Percentiles rank a stretch among this genome's conserved stretches.
Evolutionary conservation across 2,329 filamentous ascomycete genomes (phyloP).

Genomic region (Fusarium nodosum): DNA sequence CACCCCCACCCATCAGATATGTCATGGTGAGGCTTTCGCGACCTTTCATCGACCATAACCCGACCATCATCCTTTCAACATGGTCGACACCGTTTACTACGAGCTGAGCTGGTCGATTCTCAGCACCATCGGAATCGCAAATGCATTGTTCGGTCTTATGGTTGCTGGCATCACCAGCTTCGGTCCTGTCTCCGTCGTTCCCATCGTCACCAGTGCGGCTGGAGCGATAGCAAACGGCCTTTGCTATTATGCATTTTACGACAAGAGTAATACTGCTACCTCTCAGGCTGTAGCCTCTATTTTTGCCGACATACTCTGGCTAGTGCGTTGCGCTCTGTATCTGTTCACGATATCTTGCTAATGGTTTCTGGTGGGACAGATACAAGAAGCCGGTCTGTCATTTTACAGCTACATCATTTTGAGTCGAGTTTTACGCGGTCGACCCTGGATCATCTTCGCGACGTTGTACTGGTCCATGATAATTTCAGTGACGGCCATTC

Average conservation of each 20-base stretch:
- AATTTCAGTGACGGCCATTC: slow-evolving; percentile 63
- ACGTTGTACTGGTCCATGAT: slow-evolving; percentile 70
- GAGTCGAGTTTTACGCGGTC: slow-evolving; percentile 62
- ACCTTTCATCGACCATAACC: not conserved
- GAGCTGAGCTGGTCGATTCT: slow-evolving; percentile 62
- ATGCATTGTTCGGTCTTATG: slow-evolving; percentile 56
- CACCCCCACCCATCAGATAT: not conserved
- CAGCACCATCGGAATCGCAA: slow-evolving; percentile 59
- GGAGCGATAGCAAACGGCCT: slow-evolving; percentile 59
- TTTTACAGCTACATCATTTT: slow-evolving; percentile 68
- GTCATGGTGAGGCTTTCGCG: slow-evolving; percentile 9
- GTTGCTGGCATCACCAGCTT: slow-evolving; percentile 58
- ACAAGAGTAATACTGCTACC: slow-evolving; percentile 32
- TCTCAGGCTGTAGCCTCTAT: slow-evolving; percentile 54
- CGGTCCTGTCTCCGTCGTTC: slow-evolving; percentile 57
- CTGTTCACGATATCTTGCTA: not conserved
- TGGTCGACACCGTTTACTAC: slow-evolving; percentile 52
- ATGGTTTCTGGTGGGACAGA: slow-evolving; percentile 42
- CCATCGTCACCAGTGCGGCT: slow-evolving; percentile 56
- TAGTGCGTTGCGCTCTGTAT: slow-evolving; percentile 49
- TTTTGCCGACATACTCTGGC: slow-evolving; percentile 58
- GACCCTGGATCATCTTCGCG: slow-evolving; percentile 60
- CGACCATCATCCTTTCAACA: slow-evolving; percentile 19
- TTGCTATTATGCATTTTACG: slow-evolving; percentile 60
- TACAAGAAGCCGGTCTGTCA: slow-evolving; percentile 61